Conservation (phyloP, 2,329 filamentous ascomycete species). For the Colletotrichum spinosum region DNA sequence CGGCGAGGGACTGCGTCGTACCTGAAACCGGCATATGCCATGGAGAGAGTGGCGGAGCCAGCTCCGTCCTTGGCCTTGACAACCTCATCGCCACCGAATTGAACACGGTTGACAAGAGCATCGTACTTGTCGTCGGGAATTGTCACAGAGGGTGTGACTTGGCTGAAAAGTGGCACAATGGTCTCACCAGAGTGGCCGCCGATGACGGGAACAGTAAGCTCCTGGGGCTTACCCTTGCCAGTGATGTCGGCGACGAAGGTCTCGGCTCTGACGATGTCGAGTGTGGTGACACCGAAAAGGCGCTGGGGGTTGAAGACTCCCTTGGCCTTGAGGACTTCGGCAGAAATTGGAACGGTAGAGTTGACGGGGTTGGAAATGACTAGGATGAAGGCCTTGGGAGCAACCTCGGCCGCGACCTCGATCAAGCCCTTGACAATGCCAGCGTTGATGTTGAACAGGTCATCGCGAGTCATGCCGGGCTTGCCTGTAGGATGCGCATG, state of each 20-base stretch:
- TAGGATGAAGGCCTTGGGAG: constrained; percentile 93
- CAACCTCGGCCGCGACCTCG: constrained; percentile 86
- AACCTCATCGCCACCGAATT: constrained; percentile 98
- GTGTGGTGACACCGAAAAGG: constrained; percentile 97
- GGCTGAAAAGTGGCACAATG: constrained; percentile 97
- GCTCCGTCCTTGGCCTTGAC: constrained; percentile 94
- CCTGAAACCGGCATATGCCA: constrained; percentile 96
- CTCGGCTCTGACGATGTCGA: constrained; percentile 98
- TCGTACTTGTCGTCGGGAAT: constrained; percentile 93
- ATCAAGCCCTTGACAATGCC: constrained; percentile 96
- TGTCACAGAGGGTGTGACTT: constrained; percentile 80
- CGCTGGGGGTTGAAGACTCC: constrained; percentile 94
- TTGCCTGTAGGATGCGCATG: constrained; percentile 73
- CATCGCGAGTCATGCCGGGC: constrained; percentile 99
- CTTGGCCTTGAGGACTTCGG: constrained; percentile 94
- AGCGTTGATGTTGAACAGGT: constrained; percentile 99
- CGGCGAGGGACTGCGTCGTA: constrained; percentile 52
- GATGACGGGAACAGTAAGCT: constrained; percentile 89
- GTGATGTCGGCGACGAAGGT: constrained; percentile 91
- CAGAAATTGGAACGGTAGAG: constrained; percentile 97
- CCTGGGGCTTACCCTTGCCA: constrained; percentile 84
- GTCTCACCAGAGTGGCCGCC: constrained; percentile 98
- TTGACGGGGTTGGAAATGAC: constrained; percentile 99
- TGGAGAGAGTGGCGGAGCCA: constrained; percentile 91
- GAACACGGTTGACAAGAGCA: constrained; percentile 90